Conservation (phyloP, 768 basidiomycete species). For the Boletus rufocinnamomeus region DNA sequence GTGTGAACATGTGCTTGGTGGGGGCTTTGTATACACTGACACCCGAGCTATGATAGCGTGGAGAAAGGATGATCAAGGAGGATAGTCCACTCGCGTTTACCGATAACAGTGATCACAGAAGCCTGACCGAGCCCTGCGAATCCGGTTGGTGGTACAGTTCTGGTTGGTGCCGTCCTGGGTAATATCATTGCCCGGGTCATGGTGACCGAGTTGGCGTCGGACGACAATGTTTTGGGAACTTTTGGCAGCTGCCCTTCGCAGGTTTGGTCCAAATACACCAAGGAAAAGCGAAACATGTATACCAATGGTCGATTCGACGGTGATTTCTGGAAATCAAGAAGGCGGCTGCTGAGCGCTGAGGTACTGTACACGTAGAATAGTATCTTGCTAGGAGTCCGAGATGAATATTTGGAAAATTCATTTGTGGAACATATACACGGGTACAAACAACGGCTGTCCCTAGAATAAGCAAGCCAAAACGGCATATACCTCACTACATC, state of each 20-base stretch:
- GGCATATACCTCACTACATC: background rate
- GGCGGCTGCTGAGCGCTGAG: background rate
- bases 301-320: background rate
- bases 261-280: background rate
- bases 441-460: constrained; percentile 17
- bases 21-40: no score
- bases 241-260: background rate
- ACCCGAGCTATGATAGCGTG: no score
- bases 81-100: background rate
- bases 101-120: background rate
- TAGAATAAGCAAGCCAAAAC: constrained; percentile 12
- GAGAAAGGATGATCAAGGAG: background rate
- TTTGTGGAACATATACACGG: background rate
- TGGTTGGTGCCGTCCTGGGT: background rate
- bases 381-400: background rate
- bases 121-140: background rate
- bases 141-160: constrained; percentile 1
- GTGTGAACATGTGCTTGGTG: no score
- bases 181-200: background rate
- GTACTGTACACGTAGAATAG: background rate
- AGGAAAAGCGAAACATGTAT: background rate
- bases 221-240: background rate
- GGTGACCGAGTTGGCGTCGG: background rate
- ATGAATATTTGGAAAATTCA: background rate
- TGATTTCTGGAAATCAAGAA: background rate